phyloP scores from a whole-genome alignment of 345 rosid species.

The Eucalyptus guilfoylei region DNA sequence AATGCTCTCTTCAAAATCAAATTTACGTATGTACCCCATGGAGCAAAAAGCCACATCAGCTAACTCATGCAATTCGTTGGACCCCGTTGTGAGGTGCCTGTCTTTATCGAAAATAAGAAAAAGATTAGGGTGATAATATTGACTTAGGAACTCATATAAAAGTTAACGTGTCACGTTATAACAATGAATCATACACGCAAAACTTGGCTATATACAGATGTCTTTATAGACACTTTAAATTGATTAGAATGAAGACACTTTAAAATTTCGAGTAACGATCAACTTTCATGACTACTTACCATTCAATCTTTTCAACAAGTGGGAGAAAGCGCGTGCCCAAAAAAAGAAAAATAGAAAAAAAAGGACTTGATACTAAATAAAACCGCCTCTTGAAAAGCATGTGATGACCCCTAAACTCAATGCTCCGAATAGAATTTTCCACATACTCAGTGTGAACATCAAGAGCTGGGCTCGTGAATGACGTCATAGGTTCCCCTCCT shows the following conservation, averaged over 20 bases:
- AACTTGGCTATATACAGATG: accelerated
- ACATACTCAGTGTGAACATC: not conserved
- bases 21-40: not conserved
- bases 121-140: not conserved
- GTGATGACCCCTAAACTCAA: not conserved
- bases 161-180: not conserved
- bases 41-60: not conserved
- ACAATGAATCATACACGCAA: not conserved
- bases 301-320: not conserved
- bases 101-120: not conserved
- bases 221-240: not conserved
- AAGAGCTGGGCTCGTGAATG: too few species aligned
- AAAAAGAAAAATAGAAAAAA: not conserved
- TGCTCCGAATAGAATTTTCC: not conserved
- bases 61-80: not conserved
- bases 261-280: not conserved
- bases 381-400: not conserved
- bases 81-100: not conserved
- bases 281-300: not conserved
- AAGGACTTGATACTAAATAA: not conserved
- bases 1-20: not conserved
- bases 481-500: not conserved
- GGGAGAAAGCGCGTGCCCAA: not conserved
- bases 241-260: not conserved
- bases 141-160: not conserved